Evolutionary conservation across 257 asterid genomes (phyloP), one percentile per base, ranked within the genome.

Genomic region (Forsythia suspensa): DNA sequence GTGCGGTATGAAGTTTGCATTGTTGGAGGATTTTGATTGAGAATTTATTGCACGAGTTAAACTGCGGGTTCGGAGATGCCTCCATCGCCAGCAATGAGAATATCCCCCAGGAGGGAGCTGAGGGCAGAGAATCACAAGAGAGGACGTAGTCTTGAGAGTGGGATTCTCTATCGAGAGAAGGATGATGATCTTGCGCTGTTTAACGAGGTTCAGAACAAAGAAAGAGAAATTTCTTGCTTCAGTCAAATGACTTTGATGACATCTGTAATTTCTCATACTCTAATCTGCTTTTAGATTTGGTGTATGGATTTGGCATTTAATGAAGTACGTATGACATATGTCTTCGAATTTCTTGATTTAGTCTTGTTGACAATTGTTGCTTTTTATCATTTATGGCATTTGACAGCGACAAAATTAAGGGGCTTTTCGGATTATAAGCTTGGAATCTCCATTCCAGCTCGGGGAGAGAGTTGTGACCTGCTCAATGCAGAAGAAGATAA

Each of bases 151-250:
- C 89, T 96, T 34, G 99, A 91, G 85, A 87, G 97, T 70, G 93
- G 92, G 86, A 81, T 88, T 77, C 88, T 63, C 57, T 83, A 83
- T 74, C 85, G 79, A 76, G 93, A 89, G 67, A 93, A 84, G 80
- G 98, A 92, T 44, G 98, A 90, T 36, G 97, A 94, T 88, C 99
- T 96, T 80, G 91, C 97, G 71, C 86, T 96, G 63, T 96, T 96
- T 83, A 94, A 92, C 71, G 98, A 94, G 88, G 95, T 89, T 86
- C 96, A 91, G 91, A 89, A 79, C 86, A 89, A 87, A 84, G 97
- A 90, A 80, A 90, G 84, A 67, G 97, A 92, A 87, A 74, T 81
- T 96, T 94, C 87, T 90, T 96, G 95, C 95, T 96, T 85, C 95
- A 88, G 86, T 77, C 97, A 51, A 89, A 88, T 70, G 95, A 94